phyloP scores from a whole-genome alignment of 2,329 filamentous ascomycete genomes.

The Botryosphaeria agaves region DNA sequence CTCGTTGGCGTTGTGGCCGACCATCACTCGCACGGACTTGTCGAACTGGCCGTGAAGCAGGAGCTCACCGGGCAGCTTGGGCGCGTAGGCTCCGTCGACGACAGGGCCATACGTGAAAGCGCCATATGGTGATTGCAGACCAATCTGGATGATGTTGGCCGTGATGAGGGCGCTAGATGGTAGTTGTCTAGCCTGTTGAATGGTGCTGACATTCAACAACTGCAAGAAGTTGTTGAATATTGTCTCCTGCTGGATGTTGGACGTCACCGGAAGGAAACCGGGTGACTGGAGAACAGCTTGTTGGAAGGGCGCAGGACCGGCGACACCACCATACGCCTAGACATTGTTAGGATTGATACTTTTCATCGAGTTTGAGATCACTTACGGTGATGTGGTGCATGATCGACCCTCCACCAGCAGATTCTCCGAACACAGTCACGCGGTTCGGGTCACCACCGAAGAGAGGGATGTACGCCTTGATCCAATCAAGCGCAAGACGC shows the following conservation, averaged over 20 bases:
- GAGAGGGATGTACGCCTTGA: constrained; percentile 33
- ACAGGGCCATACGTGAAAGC: constrained; percentile 28
- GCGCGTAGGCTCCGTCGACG: constrained; percentile 31
- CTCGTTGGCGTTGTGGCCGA: constrained; percentile 26
- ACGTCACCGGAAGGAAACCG: constrained; percentile 21
- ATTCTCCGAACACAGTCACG: constrained; percentile 34
- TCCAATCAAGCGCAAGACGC: constrained; percentile 38
- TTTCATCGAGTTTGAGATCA: too few species aligned
- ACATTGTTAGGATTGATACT: constrained; percentile 4
- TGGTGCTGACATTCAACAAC: constrained; percentile 23
- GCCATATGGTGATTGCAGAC: constrained; percentile 20
- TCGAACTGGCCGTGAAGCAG: constrained; percentile 27
- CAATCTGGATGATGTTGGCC: constrained; percentile 27
- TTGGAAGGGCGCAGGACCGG: constrained; percentile 25
- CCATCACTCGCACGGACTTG: constrained; percentile 26
- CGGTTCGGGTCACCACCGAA: constrained; percentile 36
- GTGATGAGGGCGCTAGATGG: constrained; percentile 20
- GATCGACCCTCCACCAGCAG: constrained; percentile 35
- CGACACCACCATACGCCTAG: constrained; percentile 25
- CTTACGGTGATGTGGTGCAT: constrained; percentile 35
- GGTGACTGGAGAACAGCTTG: constrained; percentile 30
- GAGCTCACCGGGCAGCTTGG: constrained; percentile 26
- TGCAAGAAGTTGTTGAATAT: constrained; percentile 21
- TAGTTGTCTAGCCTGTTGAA: constrained; percentile 26
- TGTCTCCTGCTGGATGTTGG: constrained; percentile 19